phyloP scores from a whole-genome alignment of 2,329 filamentous ascomycete species.

The Xylariomycetidae sp. region DNA sequence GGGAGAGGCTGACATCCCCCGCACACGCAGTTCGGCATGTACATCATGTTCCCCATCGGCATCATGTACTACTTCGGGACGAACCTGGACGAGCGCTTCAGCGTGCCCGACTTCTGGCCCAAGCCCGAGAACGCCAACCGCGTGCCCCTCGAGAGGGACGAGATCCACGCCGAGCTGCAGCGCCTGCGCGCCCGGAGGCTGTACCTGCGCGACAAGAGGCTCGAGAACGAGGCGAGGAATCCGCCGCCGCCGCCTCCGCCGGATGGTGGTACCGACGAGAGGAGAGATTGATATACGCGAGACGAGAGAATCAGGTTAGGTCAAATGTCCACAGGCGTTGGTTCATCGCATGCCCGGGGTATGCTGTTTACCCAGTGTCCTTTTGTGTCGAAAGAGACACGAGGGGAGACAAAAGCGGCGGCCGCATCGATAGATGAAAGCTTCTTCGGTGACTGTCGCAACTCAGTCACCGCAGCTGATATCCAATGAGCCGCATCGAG shows the following conservation, averaged over 20 bases:
- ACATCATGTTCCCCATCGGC: conserved; percentile 97
- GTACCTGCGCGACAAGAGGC: conserved; percentile 70
- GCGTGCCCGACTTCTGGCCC: conserved; percentile 91
- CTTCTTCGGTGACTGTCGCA: too few species aligned
- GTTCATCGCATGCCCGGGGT: too few species aligned
- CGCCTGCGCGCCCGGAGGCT: conserved; percentile 60
- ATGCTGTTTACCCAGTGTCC: too few species aligned
- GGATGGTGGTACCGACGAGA: too few species aligned
- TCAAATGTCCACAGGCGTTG: too few species aligned
- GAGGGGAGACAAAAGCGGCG: too few species aligned
- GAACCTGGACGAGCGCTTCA: conserved; percentile 90
- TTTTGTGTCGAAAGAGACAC: too few species aligned
- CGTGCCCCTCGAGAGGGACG: conserved; percentile 72
- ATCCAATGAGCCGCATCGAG: too few species aligned
- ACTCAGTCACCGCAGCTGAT: too few species aligned
- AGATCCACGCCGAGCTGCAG: conserved; percentile 78
- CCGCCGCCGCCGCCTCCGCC: conserved; percentile 22
- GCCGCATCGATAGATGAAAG: too few species aligned
- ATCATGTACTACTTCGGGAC: conserved; percentile 99
- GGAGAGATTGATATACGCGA: too few species aligned
- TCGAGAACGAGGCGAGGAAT: conserved; percentile 33
- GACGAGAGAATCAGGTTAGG: too few species aligned
- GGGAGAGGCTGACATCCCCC: conserved; percentile 10
- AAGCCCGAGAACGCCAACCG: conserved; percentile 71
- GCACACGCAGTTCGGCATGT: conserved; percentile 79